These are phyloP conservation scores for Cercospora sojina DNA, from an alignment of 2,329 filamentous ascomycete species.

Conservation along the genomic window DNA sequence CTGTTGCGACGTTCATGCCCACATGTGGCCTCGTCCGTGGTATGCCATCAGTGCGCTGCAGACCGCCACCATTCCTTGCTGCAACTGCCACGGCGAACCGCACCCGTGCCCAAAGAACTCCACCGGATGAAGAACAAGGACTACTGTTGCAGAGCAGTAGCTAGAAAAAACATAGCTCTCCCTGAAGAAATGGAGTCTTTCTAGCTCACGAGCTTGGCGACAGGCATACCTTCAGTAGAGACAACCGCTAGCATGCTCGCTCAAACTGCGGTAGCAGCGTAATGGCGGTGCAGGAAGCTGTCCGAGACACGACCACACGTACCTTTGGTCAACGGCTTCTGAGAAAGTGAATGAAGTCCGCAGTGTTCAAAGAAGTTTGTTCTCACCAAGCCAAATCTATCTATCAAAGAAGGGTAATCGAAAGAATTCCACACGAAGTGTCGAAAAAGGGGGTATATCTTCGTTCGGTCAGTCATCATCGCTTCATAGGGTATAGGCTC, in stretches of 20 bases:
- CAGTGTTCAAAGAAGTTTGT: neutral
- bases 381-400: conserved; percentile 5
- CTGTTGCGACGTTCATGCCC: neutral
- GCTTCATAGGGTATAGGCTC: conserved; percentile 15
- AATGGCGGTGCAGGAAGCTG: neutral
- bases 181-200: neutral
- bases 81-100: neutral
- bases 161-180: neutral
- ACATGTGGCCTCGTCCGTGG: neutral
- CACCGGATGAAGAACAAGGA: neutral
- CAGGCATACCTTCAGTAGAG: no score
- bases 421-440: conserved; percentile 22
- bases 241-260: no score
- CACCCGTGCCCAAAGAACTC: neutral
- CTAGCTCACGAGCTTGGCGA: no score
- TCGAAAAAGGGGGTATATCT: conserved; percentile 17
- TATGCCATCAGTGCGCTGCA: neutral
- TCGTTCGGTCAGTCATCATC: conserved; percentile 15
- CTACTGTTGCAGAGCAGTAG: neutral
- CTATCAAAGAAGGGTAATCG: conserved; percentile 16
- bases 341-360: neutral
- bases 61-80: neutral
- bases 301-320: neutral
- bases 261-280: no score
- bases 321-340: neutral